Base-by-base conservation (phyloP, 2,329 filamentous ascomycete species). In the Nigrospora sphaerica region DNA sequence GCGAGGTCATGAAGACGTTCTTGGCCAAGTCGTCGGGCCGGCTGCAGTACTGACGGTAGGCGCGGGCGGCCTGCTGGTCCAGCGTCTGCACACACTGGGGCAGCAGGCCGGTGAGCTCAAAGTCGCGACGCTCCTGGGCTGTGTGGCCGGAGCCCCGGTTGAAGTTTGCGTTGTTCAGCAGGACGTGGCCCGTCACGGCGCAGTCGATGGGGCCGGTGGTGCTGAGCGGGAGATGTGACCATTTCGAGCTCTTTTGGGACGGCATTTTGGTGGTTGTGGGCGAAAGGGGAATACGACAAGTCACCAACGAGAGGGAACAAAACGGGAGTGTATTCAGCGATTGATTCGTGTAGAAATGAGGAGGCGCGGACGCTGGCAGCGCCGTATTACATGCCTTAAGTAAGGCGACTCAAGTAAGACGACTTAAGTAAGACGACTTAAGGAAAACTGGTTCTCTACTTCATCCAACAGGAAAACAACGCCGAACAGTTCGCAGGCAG, bases 131-230 rank as follows among this genome's bases (percentile, higher is more conserved):
- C 59, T 95, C 89, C 28, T 86, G 68, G 0, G 69, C 57, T 0
- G 85, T 77, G 55, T 92, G 92, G 0, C 82, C 88, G 3, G 88
- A 89, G 31, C 89, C 89, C 64, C 93, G 93, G 69, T 95, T 95
- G 68, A 89, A 83, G 55, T 78, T 81, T 2, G 83, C 74, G 12
- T 78, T 80, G 49, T 80, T 77, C 10, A 89, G 71, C 6, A 89
- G 67, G 0, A 76, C 71, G 36, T 67, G 67, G 6, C 79, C 78
- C 6, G 57, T 65, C 33, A 77, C 59, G 2, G 73, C 71, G 54
- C 73, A 77, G 46, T 75, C 72, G 50, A 74, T 62, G 1, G 72
- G 72, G 1, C 73, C 73, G 31, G 58, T 65, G 12, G 70, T 74
- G 57, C 66, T 68, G n/a, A 77, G 61, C 6, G 71, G 72, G 5